A percentile compares a stretch with the other conserved stretches of the same genome.
Conservation (phyloP, 331 rosid species). For the Phaseolus coccineus region DNA sequence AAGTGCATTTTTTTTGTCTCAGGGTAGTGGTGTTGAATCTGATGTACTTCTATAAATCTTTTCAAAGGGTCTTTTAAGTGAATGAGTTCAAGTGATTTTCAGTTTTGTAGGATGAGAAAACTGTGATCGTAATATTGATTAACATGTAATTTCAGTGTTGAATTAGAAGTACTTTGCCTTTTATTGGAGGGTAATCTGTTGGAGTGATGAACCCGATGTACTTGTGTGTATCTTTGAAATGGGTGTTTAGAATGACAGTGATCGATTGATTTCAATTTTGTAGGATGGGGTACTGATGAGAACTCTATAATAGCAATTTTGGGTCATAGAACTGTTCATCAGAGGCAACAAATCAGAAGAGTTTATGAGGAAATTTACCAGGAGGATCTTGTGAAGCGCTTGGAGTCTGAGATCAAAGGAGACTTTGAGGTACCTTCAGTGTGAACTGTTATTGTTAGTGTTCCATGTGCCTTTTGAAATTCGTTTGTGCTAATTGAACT, state of each 20-base stretch:
- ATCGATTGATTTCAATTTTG: conserved; percentile 12
- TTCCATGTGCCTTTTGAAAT: neutral
- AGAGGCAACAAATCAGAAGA: conserved; percentile 73
- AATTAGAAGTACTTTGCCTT: neutral
- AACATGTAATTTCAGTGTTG: neutral
- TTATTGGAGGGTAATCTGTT: neutral
- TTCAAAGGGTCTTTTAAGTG: neutral
- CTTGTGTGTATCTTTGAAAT: neutral
- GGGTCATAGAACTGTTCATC: conserved; percentile 74
- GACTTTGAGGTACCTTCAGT: conserved; percentile 67
- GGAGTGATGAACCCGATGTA: conserved; percentile 10
- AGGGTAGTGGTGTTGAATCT: conserved; percentile 18
- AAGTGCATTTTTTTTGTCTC: too few relatives aligned
- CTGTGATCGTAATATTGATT: conserved; percentile 50
- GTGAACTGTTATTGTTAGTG: neutral
- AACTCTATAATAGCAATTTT: conserved; percentile 57
- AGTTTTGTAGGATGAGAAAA: conserved; percentile 70
- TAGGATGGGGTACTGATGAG: conserved; percentile 97
- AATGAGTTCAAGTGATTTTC: conserved; percentile 1
- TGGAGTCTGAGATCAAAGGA: conserved; percentile 83
- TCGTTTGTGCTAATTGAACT: neutral
- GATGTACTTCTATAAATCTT: neutral
- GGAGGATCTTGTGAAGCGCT: conserved; percentile 81
- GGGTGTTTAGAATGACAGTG: neutral
- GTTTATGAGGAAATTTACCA: conserved; percentile 63